Percentiles rank a stretch among this genome's conserved stretches.
Evolutionary conservation across 2,329 filamentous ascomycete genomes (phyloP).

Genomic region (Colletotrichum chlorophyti): DNA sequence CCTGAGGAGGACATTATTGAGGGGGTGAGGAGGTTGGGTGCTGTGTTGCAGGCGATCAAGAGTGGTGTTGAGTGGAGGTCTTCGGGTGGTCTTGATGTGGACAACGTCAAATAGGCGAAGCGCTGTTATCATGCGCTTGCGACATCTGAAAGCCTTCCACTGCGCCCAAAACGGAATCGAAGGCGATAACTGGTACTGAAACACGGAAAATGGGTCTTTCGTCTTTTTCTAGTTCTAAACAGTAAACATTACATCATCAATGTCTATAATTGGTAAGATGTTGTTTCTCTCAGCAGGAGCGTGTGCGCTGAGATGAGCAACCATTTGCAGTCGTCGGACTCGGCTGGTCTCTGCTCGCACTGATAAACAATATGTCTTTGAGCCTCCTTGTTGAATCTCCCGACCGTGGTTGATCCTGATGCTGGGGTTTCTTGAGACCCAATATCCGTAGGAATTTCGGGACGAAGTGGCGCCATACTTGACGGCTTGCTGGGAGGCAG

Average conservation of each 20-base stretch:
- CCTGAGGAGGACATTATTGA: slow-evolving; percentile 69
- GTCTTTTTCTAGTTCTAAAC: no score
- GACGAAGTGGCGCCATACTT: slow-evolving; percentile 9
- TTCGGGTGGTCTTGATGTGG: slow-evolving; percentile 6
- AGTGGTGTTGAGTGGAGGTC: slow-evolving; percentile 33
- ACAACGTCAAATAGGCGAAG: slow-evolving; percentile 17
- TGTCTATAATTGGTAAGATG: no score
- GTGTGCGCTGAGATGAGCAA: background rate
- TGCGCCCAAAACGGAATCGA: no score
- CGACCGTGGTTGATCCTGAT: background rate
- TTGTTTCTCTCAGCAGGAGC: background rate
- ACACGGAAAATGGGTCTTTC: background rate
- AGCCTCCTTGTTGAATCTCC: slow-evolving; percentile 2
- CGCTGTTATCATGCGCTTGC: background rate
- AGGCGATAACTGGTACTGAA: background rate
- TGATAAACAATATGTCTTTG: background rate
- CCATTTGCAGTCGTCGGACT: background rate
- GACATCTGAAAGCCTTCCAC: no score
- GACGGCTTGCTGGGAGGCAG: slow-evolving; percentile 40
- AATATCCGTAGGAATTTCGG: background rate
- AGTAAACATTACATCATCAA: no score
- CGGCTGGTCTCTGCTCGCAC: background rate
- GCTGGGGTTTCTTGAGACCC: background rate
- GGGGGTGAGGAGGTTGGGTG: slow-evolving; percentile 69
- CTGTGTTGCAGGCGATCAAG: slow-evolving; percentile 46